These are phyloP conservation scores for Mallotus japonicus DNA, from an alignment of 441 rosid species.

Conservation along the genomic window DNA sequence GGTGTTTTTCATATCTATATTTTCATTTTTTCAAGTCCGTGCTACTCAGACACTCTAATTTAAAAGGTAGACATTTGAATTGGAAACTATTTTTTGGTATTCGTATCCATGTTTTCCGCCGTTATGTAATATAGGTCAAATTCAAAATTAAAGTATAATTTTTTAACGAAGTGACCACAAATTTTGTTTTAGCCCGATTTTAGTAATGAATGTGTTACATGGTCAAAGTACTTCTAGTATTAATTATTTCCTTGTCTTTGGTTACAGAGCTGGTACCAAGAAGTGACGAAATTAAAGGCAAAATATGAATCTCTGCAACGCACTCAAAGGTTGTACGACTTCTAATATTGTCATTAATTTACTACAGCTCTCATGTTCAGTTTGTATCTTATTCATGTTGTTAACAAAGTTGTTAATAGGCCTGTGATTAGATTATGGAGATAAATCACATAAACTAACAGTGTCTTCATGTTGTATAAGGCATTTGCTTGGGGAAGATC, in stretches of 20 bases:
- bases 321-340: conserved; percentile 56
- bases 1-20: no score
- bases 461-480: conserved; percentile 27
- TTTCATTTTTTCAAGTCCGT: no score
- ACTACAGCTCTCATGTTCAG: no score
- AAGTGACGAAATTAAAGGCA: conserved; percentile 61
- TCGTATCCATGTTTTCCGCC: no score
- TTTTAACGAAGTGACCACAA: no score
- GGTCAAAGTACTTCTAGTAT: no score
- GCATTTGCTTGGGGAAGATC: conserved; percentile 87
- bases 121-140: no score
- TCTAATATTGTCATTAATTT: background rate
- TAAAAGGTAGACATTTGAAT: no score
- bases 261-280: conserved; percentile 71
- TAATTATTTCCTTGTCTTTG: background rate
- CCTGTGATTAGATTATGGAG: background rate
- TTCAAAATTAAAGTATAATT: no score
- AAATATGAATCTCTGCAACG: conserved; percentile 73
- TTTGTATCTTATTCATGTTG: background rate
- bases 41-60: no score
- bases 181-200: background rate
- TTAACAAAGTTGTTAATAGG: background rate
- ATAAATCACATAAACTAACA: background rate
- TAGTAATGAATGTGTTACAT: no score
- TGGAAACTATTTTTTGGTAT: no score